phyloP scores from a whole-genome alignment of 345 rosid species.

The Eutrema heterophyllum region DNA sequence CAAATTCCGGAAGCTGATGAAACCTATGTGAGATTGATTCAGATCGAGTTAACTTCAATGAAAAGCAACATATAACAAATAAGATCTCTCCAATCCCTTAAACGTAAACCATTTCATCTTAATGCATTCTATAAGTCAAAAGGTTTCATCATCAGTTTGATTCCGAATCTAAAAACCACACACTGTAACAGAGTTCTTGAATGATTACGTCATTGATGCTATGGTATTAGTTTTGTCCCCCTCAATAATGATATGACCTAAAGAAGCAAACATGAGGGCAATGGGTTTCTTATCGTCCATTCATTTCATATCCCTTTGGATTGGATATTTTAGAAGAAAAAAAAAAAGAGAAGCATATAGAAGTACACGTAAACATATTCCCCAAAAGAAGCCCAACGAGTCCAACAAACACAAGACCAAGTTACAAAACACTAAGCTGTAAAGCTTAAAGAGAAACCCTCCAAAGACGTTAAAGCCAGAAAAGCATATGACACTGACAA shows the following conservation, averaged over 20 bases:
- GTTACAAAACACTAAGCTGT: conserved; percentile 27
- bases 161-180: background rate
- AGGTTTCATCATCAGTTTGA: background rate
- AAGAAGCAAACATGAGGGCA: conserved; percentile 15
- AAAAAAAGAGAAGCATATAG: conserved; percentile 5
- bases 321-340: conserved; percentile 9
- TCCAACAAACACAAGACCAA: conserved; percentile 35
- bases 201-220: conserved; percentile 16
- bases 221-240: conserved; percentile 26
- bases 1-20: conserved; percentile 92
- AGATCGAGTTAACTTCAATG: conserved; percentile 9
- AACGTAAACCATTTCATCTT: background rate
- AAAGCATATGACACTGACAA: conserved; percentile 31
- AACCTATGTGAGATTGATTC: conserved; percentile 43
- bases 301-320: conserved; percentile 30
- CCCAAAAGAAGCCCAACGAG: conserved; percentile 22
- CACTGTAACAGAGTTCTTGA: background rate
- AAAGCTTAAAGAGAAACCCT: conserved; percentile 15
- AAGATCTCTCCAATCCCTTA: background rate
- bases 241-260: conserved; percentile 29
- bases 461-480: conserved; percentile 31
- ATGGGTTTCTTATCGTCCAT: conserved; percentile 24
- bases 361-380: conserved; percentile 34
- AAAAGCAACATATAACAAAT: conserved; percentile 15
- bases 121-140: background rate